Evolutionary conservation across 192 early-diverging fungal species (phyloP), one percentile per base, ranked within the genome.

Genomic region (Phlyctochytrium arcticum): DNA sequence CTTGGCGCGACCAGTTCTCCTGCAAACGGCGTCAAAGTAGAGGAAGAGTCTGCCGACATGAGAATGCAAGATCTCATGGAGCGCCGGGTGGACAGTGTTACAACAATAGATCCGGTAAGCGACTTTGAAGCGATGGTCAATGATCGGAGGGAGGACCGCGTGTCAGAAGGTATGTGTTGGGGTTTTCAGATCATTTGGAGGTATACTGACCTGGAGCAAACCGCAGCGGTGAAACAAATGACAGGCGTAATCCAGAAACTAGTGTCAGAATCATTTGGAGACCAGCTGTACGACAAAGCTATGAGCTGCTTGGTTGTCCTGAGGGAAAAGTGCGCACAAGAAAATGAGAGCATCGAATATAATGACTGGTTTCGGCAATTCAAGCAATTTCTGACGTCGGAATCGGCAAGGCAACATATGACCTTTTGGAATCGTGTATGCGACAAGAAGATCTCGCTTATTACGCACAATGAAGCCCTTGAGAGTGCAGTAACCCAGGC

Each of bases 51-150:
- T 23, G 12, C 27, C 23, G 12, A 62, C 50, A 33, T 73, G 49
- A 12, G 68, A 68, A 61, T 75, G 44, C 63, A 60, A 26, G 71
- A 68, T 54, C 70, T 80, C 58, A 66, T 60, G 35, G 60, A 32
- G 7, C 65, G 64, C 6, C 35, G 54, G 7, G 73, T 82, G 5
- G 65, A 69, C 0, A 70, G 71, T 30, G 78, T 89, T 4, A 74
- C 81, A 17, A 73, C 79, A 0, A 70, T 73, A 2, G 75, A 86
- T 55, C 88, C 88, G 8, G 75, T 88, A 17, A 50, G 46, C 7
- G 85, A 88, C 63, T 89, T 88, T 51, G 62, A 75, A 23, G 75
- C 75, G n/a, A 85, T 89, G 80, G 46, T 87, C 27, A 61, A 48
- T 9, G 70, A 84, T 27, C 66, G 65, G 23, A 68, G 82, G 21